phyloP scores from a whole-genome alignment of 192 early-diverging fungal genomes.

The Phycomyces blakesleeanus region DNA sequence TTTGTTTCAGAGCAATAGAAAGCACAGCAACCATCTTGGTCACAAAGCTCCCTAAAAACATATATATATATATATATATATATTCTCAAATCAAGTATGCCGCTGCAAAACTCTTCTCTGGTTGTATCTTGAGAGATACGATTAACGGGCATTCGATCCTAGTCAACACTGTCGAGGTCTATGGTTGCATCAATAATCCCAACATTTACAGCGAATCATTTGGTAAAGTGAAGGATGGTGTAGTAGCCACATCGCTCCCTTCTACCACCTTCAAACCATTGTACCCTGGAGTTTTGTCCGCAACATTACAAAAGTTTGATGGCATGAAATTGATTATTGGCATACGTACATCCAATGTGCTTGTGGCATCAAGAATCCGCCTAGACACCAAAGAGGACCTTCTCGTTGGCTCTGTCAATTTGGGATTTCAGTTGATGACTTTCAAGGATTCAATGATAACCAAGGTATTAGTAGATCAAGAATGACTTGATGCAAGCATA shows the following conservation, averaged over 20 bases:
- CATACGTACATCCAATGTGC: conserved; percentile 20
- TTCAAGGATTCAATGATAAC: conserved; percentile 11
- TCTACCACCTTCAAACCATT: not conserved
- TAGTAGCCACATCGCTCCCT: conserved; percentile 17
- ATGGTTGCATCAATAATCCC: conserved; percentile 11
- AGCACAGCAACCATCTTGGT: too few relatives aligned
- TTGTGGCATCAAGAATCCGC: conserved; percentile 26
- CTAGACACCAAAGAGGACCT: conserved; percentile 11
- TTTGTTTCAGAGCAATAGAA: too few relatives aligned
- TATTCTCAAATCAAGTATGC: conserved; percentile 19
- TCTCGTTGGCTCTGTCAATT: conserved; percentile 10
- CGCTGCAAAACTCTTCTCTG: conserved; percentile 19
- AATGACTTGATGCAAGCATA: too few relatives aligned
- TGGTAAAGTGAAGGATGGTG: conserved; percentile 12
- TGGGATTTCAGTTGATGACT: conserved; percentile 4
- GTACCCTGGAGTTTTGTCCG: conserved; percentile 29
- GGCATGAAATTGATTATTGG: conserved; percentile 24
- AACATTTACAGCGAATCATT: conserved; percentile 24
- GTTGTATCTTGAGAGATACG: conserved; percentile 20
- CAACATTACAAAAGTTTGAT: conserved; percentile 6
- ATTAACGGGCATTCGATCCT: conserved; percentile 21
- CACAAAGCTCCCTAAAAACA: too few relatives aligned
- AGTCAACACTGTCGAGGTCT: conserved; percentile 26
- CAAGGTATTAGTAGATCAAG: conserved; percentile 21
- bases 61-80: too few relatives aligned